Evolutionary conservation across 2,329 filamentous ascomycete species (phyloP).

Genomic region (Fusarium pseudonygamai): DNA sequence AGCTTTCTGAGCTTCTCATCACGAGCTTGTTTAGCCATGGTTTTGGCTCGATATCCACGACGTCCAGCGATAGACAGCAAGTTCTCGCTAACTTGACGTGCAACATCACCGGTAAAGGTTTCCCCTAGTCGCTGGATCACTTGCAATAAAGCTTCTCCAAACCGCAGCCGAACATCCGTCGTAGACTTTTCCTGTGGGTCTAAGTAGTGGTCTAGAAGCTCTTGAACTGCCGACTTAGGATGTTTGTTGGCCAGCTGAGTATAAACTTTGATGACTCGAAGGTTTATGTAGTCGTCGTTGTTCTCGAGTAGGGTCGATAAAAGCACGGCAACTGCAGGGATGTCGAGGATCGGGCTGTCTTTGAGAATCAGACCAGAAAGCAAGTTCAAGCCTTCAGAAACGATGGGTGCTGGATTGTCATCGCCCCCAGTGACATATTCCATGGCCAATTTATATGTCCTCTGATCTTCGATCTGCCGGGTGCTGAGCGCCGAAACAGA

Average conservation of each 20-base stretch:
- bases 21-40: constrained; percentile 63
- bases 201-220: constrained; percentile 73
- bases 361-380: constrained; percentile 65
- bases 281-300: constrained; percentile 76
- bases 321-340: constrained; percentile 71
- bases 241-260: constrained; percentile 69
- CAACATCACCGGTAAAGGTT: constrained; percentile 64
- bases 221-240: constrained; percentile 67
- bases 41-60: constrained; percentile 68
- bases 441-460: constrained; percentile 69
- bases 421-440: constrained; percentile 67
- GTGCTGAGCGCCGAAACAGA: constrained; percentile 52
- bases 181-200: constrained; percentile 67
- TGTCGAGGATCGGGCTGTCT: constrained; percentile 68
- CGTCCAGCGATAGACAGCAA: constrained; percentile 73
- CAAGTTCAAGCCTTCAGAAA: constrained; percentile 70
- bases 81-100: constrained; percentile 62
- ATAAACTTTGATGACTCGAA: constrained; percentile 73
- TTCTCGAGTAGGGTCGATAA: constrained; percentile 72
- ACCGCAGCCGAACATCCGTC: constrained; percentile 72
- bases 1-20: constrained; percentile 59
- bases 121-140: constrained; percentile 69
- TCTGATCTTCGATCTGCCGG: constrained; percentile 67
- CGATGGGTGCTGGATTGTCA: constrained; percentile 73
- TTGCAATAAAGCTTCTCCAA: constrained; percentile 74